Percentiles rank a stretch among this genome's conserved stretches.
These are phyloP conservation scores for Papiliotrema fonsecae DNA, from an alignment of 1,284 basidiomycete species.

Conservation along the genomic window DNA sequence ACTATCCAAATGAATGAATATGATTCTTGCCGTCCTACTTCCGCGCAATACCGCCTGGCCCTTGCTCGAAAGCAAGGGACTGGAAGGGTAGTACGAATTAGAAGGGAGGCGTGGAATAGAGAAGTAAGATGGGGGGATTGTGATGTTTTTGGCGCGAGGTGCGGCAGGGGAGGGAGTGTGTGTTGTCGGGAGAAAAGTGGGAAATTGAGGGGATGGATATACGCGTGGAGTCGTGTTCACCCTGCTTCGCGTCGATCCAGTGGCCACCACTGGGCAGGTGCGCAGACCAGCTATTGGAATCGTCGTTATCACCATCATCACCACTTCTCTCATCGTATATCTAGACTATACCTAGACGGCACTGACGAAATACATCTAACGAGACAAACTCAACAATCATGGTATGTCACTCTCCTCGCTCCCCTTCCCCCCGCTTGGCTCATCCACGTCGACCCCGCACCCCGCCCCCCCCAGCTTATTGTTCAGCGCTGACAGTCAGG, in stretches of 20 bases:
- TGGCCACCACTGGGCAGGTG: no score
- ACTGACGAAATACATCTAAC: no score
- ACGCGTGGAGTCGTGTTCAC: no score
- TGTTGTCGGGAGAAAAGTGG: background rate
- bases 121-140: background rate
- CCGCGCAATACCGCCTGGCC: no score
- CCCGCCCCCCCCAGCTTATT: background rate
- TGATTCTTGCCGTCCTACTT: background rate
- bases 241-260: no score
- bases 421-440: background rate
- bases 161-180: background rate
- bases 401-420: background rate
- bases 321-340: background rate
- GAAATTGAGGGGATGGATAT: no score
- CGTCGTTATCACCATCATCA: background rate
- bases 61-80: no score
- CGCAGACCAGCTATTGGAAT: no score
- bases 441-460: background rate
- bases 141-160: background rate
- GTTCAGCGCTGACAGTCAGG: conserved; percentile 31
- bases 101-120: background rate
- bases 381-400: background rate
- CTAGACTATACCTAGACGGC: background rate
- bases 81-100: background rate
- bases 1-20: background rate